phyloP scores from a whole-genome alignment of 2,329 filamentous ascomycete species.

The Dryadomyces quercus-mongolicae region DNA sequence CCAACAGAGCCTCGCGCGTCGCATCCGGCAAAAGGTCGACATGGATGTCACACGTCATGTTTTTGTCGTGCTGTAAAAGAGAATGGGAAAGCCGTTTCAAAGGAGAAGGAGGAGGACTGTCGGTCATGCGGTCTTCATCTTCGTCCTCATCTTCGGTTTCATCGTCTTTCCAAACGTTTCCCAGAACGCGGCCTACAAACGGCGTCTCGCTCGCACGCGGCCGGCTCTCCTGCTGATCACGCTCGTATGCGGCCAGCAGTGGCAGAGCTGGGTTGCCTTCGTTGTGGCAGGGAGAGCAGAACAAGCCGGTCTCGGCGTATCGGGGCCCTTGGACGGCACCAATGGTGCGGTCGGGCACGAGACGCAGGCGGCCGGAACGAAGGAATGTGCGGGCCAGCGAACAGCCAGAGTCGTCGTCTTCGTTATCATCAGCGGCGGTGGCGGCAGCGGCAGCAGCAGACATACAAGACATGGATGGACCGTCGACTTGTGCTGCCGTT shows the following conservation, averaged over 20 bases:
- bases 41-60: conserved; percentile 5
- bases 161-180: neutral
- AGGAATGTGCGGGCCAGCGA: conserved; percentile 22
- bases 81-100: neutral
- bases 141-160: neutral
- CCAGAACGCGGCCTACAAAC: neutral
- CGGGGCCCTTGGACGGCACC: conserved; percentile 44
- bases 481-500: too few relatives aligned
- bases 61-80: conserved; percentile 2
- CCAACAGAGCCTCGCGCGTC: conserved; percentile 11
- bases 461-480: too few relatives aligned
- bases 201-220: conserved; percentile 2
- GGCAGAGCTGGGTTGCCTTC: conserved; percentile 28
- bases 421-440: conserved; percentile 9
- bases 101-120: neutral
- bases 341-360: conserved; percentile 32
- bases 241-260: conserved; percentile 31
- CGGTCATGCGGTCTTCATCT: neutral
- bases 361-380: conserved; percentile 24
- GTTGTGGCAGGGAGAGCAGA: conserved; percentile 34
- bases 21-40: conserved; percentile 6
- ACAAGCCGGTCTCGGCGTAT: conserved; percentile 35
- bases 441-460: too few relatives aligned
- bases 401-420: conserved; percentile 16
- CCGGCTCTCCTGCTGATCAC: conserved; percentile 29